These are phyloP conservation scores for Malassezia yamatoensis DNA, from an alignment of 1,284 basidiomycete species.

Conservation along the genomic window DNA sequence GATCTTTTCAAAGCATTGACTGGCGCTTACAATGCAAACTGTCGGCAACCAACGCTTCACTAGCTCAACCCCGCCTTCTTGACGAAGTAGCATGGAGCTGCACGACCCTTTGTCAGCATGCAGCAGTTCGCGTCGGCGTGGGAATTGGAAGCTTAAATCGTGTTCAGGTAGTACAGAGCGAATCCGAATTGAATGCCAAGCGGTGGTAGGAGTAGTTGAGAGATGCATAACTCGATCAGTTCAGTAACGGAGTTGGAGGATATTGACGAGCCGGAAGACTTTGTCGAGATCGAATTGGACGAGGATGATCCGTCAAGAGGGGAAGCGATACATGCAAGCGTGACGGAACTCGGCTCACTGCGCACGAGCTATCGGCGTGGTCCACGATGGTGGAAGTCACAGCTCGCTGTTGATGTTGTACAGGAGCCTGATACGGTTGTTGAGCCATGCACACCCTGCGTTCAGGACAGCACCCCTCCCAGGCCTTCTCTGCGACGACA, in stretches of 20 bases:
- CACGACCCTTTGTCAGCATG: too few relatives aligned
- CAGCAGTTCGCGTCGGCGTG: too few relatives aligned
- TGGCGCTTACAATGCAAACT: too few relatives aligned
- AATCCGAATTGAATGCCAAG: not conserved
- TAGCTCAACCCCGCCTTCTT: too few relatives aligned
- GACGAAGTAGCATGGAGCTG: too few relatives aligned
- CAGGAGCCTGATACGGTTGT: not conserved
- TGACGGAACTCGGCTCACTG: not conserved
- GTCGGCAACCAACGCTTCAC: too few relatives aligned
- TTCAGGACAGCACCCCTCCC: too few relatives aligned
- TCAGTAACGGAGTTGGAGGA: not conserved
- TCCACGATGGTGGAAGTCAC: not conserved
- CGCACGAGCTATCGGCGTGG: not conserved
- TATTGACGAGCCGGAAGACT: not conserved
- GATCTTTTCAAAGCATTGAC: too few relatives aligned
- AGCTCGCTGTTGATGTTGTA: not conserved
- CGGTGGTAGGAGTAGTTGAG: too few relatives aligned
- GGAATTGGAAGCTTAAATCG: too few relatives aligned
- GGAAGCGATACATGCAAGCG: not conserved
- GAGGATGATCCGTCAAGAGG: not conserved
- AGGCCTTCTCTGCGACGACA: not conserved
- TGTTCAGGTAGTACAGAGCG: not conserved
- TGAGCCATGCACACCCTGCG: too few relatives aligned
- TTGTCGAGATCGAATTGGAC: not conserved
- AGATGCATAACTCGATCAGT: not conserved